phyloP scores from a whole-genome alignment of 2,329 filamentous ascomycete species.

The Aspergillus sp. region DNA sequence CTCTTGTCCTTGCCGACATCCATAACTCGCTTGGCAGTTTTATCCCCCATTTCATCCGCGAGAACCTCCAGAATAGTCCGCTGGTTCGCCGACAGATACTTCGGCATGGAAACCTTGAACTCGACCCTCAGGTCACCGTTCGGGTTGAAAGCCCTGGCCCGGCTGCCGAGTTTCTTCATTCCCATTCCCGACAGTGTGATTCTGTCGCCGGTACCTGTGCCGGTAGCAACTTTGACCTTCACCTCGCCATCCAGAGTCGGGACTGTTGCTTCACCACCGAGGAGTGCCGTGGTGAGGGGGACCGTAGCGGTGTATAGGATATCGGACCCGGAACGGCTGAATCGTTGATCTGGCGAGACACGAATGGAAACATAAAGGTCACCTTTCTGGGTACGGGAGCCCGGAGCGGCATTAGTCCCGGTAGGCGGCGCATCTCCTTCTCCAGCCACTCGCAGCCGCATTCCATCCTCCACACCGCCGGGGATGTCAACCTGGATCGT shows the following conservation, averaged over 20 bases:
- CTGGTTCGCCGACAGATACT: constrained; percentile 85
- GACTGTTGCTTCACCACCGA: constrained; percentile 81
- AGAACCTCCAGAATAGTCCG: constrained; percentile 89
- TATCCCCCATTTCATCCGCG: constrained; percentile 90
- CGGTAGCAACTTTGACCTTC: constrained; percentile 81
- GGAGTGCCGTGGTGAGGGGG: constrained; percentile 81
- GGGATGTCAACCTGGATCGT: constrained; percentile 86
- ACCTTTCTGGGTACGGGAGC: constrained; percentile 60
- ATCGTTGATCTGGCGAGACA: constrained; percentile 82
- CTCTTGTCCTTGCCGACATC: constrained; percentile 56
- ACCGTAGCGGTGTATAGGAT: constrained; percentile 87
- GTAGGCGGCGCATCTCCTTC: constrained; percentile 82
- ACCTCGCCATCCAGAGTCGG: constrained; percentile 87
- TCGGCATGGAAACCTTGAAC: constrained; percentile 91
- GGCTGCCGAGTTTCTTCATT: constrained; percentile 72
- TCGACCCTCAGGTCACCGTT: constrained; percentile 84
- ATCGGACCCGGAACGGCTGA: constrained; percentile 77
- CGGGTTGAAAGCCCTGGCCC: constrained; percentile 45
- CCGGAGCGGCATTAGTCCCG: constrained; percentile 56
- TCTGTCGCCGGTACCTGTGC: constrained; percentile 85
- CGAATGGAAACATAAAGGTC: constrained; percentile 87
- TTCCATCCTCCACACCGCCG: constrained; percentile 90
- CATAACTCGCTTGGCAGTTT: constrained; percentile 86
- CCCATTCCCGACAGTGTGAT: constrained; percentile 84
- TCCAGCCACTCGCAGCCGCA: constrained; percentile 74